Conservation (phyloP, 2,329 filamentous ascomycete species). For the Nigrograna mackinnonii region DNA sequence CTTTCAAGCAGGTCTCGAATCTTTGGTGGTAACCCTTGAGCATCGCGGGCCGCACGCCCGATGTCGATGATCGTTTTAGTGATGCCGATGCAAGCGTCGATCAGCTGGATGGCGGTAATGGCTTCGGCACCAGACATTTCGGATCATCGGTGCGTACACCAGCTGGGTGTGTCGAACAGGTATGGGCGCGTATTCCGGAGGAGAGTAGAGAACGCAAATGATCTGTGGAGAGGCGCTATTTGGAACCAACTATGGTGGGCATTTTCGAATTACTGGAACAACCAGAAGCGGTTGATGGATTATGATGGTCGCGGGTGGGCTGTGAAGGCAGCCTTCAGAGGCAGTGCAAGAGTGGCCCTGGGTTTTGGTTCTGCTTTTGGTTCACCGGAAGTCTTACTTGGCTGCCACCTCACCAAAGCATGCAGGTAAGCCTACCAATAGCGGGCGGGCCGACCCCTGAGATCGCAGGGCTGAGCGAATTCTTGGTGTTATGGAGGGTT, state of each 20-base stretch:
- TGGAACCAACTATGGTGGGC: too few relatives aligned
- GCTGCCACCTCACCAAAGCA: too few relatives aligned
- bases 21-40: conserved; percentile 16
- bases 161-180: conserved; percentile 2
- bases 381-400: too few relatives aligned
- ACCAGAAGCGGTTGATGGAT: too few relatives aligned
- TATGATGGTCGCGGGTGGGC: too few relatives aligned
- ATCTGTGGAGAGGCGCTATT: neutral
- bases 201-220: too few relatives aligned
- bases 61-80: conserved; percentile 17
- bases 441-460: neutral
- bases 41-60: conserved; percentile 13
- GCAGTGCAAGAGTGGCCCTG: too few relatives aligned
- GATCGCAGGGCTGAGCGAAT: neutral
- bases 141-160: conserved; percentile 3
- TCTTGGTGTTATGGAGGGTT: conserved; percentile 30
- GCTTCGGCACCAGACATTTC: conserved; percentile 7
- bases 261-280: too few relatives aligned
- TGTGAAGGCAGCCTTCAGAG: too few relatives aligned
- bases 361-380: too few relatives aligned
- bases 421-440: neutral
- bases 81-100: conserved; percentile 18
- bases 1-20: conserved; percentile 12
- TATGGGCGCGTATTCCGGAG: conserved; percentile 4
- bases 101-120: conserved; percentile 8